These are phyloP conservation scores for Asterionellopsis glacialis DNA, from an alignment of 108 stramenopile species.

Conservation along the genomic window DNA sequence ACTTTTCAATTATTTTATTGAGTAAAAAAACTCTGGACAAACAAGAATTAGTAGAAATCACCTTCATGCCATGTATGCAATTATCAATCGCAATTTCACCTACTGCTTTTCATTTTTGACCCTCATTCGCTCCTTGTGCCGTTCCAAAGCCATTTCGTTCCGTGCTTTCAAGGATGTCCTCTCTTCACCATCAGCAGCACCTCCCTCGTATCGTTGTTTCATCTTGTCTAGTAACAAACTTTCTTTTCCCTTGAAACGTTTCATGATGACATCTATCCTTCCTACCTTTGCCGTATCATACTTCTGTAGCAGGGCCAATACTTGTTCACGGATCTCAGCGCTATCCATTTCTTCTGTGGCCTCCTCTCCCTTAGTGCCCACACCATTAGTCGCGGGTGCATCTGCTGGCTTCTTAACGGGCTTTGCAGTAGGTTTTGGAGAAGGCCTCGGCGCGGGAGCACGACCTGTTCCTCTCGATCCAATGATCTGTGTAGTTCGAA, in stretches of 20 bases:
- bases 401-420: constrained; percentile 2
- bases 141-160: constrained; percentile 60
- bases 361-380: constrained; percentile 12
- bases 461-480: constrained; percentile 8
- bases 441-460: constrained; percentile 8
- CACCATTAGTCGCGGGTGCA: not conserved
- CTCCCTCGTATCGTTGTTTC: constrained; percentile 68
- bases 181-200: constrained; percentile 13
- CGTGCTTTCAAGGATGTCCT: constrained; percentile 36
- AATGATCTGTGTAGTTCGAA: constrained; percentile 56
- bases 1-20: no score
- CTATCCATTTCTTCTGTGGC: constrained; percentile 23
- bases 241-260: constrained; percentile 86
- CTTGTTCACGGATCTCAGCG: constrained; percentile 54
- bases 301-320: constrained; percentile 69
- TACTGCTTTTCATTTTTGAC: constrained; percentile 30
- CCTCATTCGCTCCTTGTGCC: constrained; percentile 79
- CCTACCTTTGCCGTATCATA: constrained; percentile 78
- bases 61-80: no score
- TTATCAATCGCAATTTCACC: no score
- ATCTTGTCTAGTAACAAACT: constrained; percentile 77
- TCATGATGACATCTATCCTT: constrained; percentile 83
- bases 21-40: no score
- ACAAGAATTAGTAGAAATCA: no score
- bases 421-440: no score